Conservation (phyloP, 306 rosid species). For the Datisca glomerata region DNA sequence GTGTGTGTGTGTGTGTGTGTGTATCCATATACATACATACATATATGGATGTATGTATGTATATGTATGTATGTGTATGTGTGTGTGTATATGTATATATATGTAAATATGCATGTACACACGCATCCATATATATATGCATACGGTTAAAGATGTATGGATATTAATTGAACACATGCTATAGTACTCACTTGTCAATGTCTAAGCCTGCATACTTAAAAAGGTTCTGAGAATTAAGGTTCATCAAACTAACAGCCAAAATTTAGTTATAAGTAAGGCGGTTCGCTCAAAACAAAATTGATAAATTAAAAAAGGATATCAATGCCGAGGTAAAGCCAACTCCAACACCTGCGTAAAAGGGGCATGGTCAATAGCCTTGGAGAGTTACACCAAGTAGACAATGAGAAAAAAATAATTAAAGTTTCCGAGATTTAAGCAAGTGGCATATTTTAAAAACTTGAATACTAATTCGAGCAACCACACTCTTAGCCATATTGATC, state of each 20-base stretch:
- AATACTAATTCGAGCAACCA: too few relatives aligned
- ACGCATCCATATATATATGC: neutral
- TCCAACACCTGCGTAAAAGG: slow-evolving; percentile 69
- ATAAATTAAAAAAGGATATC: slow-evolving; percentile 79
- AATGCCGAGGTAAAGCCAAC: slow-evolving; percentile 97
- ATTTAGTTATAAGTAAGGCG: slow-evolving; percentile 8
- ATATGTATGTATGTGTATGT: slow-evolving; percentile 6
- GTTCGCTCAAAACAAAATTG: too few relatives aligned
- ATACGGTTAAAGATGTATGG: too few relatives aligned
- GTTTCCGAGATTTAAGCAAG: too few relatives aligned
- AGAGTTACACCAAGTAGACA: too few relatives aligned
- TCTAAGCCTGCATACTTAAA: slow-evolving; percentile 99
- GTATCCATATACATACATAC: too few relatives aligned
- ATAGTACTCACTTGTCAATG: slow-evolving; percentile 74
- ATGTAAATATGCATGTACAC: neutral
- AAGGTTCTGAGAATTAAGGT: slow-evolving; percentile 76
- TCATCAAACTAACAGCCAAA: slow-evolving; percentile 12
- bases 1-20: too few relatives aligned
- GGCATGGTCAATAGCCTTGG: slow-evolving; percentile 15
- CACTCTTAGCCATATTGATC: too few relatives aligned
- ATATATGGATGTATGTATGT: slow-evolving; percentile 16
- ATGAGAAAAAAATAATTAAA: too few relatives aligned
- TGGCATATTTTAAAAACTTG: too few relatives aligned
- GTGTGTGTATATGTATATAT: neutral
- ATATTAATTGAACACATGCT: too few relatives aligned